Evolutionary conservation across 140 eudicot species (phyloP).

Genomic region (Anethum foeniculum): DNA sequence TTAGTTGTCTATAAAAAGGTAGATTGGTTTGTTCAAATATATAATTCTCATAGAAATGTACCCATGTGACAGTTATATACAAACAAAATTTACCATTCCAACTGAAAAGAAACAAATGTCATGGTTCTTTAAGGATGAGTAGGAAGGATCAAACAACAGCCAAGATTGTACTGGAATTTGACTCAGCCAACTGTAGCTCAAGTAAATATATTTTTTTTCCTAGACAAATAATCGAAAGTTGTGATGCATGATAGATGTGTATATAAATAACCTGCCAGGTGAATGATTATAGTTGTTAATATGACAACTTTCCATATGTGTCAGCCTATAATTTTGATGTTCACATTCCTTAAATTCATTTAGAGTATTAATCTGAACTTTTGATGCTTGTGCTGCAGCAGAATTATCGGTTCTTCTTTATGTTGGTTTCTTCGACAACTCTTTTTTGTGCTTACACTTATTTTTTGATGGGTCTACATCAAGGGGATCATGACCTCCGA

Average conservation of each 20-base stretch:
- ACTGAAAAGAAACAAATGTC: too few species aligned
- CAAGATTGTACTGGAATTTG: too few species aligned
- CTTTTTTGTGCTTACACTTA: conserved; percentile 69
- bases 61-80: too few species aligned
- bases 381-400: conserved; percentile 58
- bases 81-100: too few species aligned
- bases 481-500: conserved; percentile 64
- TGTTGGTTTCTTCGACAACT: conserved; percentile 94
- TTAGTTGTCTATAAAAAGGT: too few species aligned
- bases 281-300: background rate
- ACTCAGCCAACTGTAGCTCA: too few species aligned
- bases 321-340: background rate
- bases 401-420: conserved; percentile 93
- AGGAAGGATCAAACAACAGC: too few species aligned
- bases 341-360: background rate
- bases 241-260: background rate
- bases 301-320: background rate
- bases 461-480: conserved; percentile 95
- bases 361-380: conserved; percentile 13
- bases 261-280: background rate
- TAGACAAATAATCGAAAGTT: background rate
- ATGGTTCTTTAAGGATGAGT: too few species aligned
- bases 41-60: too few species aligned
- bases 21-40: too few species aligned
- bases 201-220: too few species aligned